Evolutionary conservation across 805 yeast genomes (phyloP), one percentile per base, ranked within the genome.

Genomic region (Aciculoconidium aculeatum): DNA sequence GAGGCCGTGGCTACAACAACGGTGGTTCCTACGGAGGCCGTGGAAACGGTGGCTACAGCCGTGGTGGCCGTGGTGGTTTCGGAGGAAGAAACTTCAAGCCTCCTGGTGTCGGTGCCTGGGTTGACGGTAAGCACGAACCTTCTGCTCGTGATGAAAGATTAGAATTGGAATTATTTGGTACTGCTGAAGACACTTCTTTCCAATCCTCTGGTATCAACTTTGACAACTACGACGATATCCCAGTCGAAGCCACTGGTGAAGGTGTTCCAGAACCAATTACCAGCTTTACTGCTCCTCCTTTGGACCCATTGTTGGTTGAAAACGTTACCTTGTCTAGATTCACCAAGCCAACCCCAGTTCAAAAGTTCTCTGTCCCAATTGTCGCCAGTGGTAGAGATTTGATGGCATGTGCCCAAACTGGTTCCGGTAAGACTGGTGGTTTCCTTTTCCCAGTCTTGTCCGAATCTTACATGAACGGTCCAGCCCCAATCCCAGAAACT

Each of bases 341-440:
- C 71, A 77, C 84, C 42, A 86, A 75, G 63, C 98, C 98, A 55
- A 92, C 99, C 19, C 98, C 95, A 29, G 95, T 85, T 35, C 95
- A 85, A 61, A 86, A 86, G 65, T 85, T 85, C 71, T 86, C 95
- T 25, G 81, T 86, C 41, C 95, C 95, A 44, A 85, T 86, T 42
- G 90, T 86, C 43, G 85, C 90, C 36, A 77, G 69, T 37, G 86
- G 88, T 50, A 77, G 95, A 65, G 95, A 85, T 64, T 73, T 85
- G 65, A 86, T 85, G 95, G 95, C 95, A 20, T 86, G 95, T 75
- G 95, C 95, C 36, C 95, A 86, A 70, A 85, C 95, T 46, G 95
- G 95, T 80, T 88, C 97, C 36, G 99, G 99, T 76, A 92, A 92
- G 70, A 92, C 99, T 55, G 98, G 97, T 74, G 99, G 98, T 45